These are phyloP conservation scores for Taiozyma onychis DNA, from an alignment of 1,139 yeast species.

Conservation along the genomic window DNA sequence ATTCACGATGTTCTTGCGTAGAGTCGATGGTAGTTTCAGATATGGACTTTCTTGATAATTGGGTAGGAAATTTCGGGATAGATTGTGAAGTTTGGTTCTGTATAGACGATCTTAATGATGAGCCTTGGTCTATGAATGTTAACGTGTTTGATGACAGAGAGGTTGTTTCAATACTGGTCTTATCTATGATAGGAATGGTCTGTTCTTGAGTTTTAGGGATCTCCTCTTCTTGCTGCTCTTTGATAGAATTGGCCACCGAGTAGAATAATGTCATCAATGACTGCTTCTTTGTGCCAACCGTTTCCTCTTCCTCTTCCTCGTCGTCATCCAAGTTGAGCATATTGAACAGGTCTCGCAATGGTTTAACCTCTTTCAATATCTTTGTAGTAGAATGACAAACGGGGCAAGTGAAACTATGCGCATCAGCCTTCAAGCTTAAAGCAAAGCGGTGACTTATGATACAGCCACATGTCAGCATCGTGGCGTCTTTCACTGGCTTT, in stretches of 20 bases:
- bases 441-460: constrained; percentile 48
- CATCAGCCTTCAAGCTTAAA: constrained; percentile 16
- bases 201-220: not conserved
- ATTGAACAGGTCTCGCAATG: constrained; percentile 45
- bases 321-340: constrained; percentile 17
- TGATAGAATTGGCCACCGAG: constrained; percentile 23
- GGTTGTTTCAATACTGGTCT: not conserved
- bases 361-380: constrained; percentile 42
- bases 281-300: constrained; percentile 9
- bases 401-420: constrained; percentile 38
- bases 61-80: not conserved
- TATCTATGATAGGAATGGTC: not conserved
- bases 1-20: constrained; percentile 34
- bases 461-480: constrained; percentile 68
- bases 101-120: not conserved
- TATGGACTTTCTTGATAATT: not conserved
- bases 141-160: constrained; percentile 3
- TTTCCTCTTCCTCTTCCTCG: not conserved
- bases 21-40: not conserved
- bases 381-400: constrained; percentile 36
- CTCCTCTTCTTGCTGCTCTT: constrained; percentile 15
- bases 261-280: constrained; percentile 24
- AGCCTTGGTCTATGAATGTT: not conserved
- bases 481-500: constrained; percentile 14
- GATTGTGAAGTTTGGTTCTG: not conserved